These are phyloP conservation scores for Lactifluus volemus DNA, from an alignment of 768 basidiomycete genomes.

Conservation along the genomic window DNA sequence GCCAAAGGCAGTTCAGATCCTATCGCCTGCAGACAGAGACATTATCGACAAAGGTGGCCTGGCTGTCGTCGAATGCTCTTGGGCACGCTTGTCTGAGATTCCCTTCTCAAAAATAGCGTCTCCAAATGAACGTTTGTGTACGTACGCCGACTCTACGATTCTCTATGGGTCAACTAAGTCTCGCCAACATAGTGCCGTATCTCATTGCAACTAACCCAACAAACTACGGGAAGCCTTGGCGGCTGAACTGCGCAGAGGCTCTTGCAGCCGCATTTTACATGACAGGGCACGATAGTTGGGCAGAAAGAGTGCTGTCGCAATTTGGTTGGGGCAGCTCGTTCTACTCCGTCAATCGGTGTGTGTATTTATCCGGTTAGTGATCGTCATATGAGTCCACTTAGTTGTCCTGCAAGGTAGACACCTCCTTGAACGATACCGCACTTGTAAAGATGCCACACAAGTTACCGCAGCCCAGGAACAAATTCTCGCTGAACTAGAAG, in stretches of 20 bases:
- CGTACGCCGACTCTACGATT: slow-evolving; percentile 26
- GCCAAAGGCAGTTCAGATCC: slow-evolving; percentile 70
- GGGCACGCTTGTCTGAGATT: slow-evolving; percentile 92
- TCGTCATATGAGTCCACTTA: not conserved
- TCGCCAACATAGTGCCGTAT: slow-evolving; percentile 66
- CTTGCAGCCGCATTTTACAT: slow-evolving; percentile 94
- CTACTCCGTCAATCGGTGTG: slow-evolving; percentile 73
- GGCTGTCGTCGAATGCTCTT: slow-evolving; percentile 98
- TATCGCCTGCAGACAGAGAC: slow-evolving; percentile 80
- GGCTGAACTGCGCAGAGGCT: slow-evolving; percentile 90
- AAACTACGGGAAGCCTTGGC: slow-evolving; percentile 97
- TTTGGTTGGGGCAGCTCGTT: slow-evolving; percentile 94
- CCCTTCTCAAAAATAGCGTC: slow-evolving; percentile 91
- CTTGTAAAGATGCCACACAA: slow-evolving; percentile 54
- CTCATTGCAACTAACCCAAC: slow-evolving; percentile 93
- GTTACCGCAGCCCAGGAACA: slow-evolving; percentile 52
- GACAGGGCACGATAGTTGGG: slow-evolving; percentile 76
- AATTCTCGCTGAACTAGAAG: slow-evolving; percentile 63
- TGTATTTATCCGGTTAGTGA: slow-evolving; percentile 2
- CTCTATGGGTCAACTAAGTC: not conserved
- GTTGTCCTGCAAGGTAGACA: slow-evolving; percentile 16
- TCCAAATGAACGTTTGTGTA: slow-evolving; percentile 85
- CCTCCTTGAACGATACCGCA: slow-evolving; percentile 61
- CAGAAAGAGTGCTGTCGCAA: slow-evolving; percentile 63
- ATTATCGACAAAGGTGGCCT: slow-evolving; percentile 66